Evolutionary conservation across 1,284 basidiomycete species (phyloP), one percentile per base, ranked within the genome.

Genomic region (Cutaneotrichosporon arboriforme): DNA sequence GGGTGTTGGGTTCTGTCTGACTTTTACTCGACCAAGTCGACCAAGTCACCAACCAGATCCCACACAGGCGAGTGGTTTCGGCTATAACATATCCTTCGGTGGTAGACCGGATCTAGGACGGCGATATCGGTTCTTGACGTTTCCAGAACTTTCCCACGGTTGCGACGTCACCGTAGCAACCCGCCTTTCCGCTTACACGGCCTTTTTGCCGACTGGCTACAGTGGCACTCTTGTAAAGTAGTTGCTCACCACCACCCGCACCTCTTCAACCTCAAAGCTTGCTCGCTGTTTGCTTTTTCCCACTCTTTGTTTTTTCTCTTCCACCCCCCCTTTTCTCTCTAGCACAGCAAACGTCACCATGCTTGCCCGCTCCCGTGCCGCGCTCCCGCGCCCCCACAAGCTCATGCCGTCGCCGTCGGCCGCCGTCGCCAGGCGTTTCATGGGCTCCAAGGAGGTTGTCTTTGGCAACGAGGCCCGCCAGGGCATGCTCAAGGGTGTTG

Each of bases 391-490:
- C 58, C 69, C 70, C 63, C 79, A 79, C 52, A 65, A 66, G 51
- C 65, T 73, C 49, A 73, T 77, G 51, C 78, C 79, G 67, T 75
- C 79, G 42, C 68, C 78, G 40, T 46, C 61, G n/a, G 46, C 53
- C 35, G 48, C 60, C 23, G 5, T 40, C 18, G 23, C 58, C 17
- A 58, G 57, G 41, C 76, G 84, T 43, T 77, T 79, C 46, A 85
- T 88, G 63, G 87, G 87, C 62, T 85, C 84, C 26, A 93, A 96
- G 83, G 91, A 96, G 74, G 89, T 97, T 76, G 87, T 90, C 80
- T 97, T 97, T 78, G 90, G 88, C 71, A 93, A 97, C 77, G 90
- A 94, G 62, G 92, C 92, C 56, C 83, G 94, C 61, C 90, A 91
- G 43, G 84, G 85, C 75, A 96, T 97, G 80, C 83, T 97, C 62